Base-by-base conservation (phyloP, 139 green algal species). In the Tetradesmus obliquus region DNA sequence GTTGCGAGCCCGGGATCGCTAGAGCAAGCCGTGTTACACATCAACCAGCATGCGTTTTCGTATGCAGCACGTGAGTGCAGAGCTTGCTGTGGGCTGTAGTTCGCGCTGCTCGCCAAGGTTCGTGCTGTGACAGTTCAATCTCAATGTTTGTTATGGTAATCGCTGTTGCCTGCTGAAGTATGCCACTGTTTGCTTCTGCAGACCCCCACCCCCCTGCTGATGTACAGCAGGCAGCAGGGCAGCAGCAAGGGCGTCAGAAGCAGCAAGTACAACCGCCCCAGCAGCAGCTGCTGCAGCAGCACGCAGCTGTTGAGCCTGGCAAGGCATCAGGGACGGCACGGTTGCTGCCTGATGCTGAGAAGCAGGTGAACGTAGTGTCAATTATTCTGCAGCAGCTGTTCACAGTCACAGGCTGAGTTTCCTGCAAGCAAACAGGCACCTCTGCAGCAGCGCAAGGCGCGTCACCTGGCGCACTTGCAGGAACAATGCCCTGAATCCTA, bases 261-360 rank as follows among this genome's bases (percentile, higher is more conserved):
- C 83, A 88, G 12, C 24, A 45, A 12, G 51, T 55, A 19, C 72
- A 74, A 10, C 51, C 2, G 12, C 13, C n/a, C 24, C 76, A 86
- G n/a, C 55, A 80, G 24, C 9, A 53, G 54, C 79, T 88, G 80
- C 88, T 88, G 69, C 81, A 92, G 80, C 88, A 88, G 88, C 80
- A 84, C 8, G 20, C 72, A 1, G 17, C 20, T 58, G 66, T 19
- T n/a, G 66, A 76, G 15, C n/a, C 66, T 24, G 12, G 66, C 66
- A 76, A 76, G 66, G 66, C 66, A 24, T n/a, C 66, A 76, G 17
- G 66, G 5, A 3, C 66, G n/a, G 17, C 17, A 6, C 66, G 66
- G 12, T 3, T 19, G n/a, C 15, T 76, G 66, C 66, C 66, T 4
- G 66, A 76, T 24, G 66, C 66, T 76, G 66, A 76, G 66, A 76